phyloP scores from a whole-genome alignment of 2,329 filamentous ascomycete species.

The Biscogniauxia mediterranea region DNA sequence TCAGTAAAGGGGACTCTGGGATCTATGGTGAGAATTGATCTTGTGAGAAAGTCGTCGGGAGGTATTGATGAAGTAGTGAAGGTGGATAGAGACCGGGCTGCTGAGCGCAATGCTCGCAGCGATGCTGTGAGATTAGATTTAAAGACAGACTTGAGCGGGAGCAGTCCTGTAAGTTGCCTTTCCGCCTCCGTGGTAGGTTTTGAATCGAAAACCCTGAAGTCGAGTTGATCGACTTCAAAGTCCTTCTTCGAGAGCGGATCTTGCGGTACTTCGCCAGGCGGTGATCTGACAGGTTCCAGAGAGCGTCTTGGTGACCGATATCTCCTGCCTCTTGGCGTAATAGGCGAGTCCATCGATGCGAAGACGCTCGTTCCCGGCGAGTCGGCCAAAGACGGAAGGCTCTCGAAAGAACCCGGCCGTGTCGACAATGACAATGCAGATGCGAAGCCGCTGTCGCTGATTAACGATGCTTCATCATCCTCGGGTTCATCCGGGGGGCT shows the following conservation, averaged over 20 bases:
- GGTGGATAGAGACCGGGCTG: constrained; percentile 61
- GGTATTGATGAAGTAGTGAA: constrained; percentile 64
- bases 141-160: constrained; percentile 56
- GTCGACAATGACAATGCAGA: constrained; percentile 54
- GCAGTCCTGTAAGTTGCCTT: constrained; percentile 34
- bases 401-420: constrained; percentile 58
- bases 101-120: constrained; percentile 60
- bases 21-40: constrained; percentile 66
- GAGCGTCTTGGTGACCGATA: constrained; percentile 45
- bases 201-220: constrained; percentile 47
- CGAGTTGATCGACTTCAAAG: constrained; percentile 43
- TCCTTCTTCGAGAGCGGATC: constrained; percentile 45
- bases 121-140: constrained; percentile 70
- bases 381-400: constrained; percentile 57
- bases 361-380: constrained; percentile 51
- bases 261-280: constrained; percentile 46
- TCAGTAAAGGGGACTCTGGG: constrained; percentile 66
- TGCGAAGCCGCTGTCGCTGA: constrained; percentile 51
- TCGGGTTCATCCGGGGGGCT: constrained; percentile 58
- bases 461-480: constrained; percentile 44
- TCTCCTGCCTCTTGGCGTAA: constrained; percentile 43
- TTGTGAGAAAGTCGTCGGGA: constrained; percentile 64
- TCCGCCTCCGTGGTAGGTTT: constrained; percentile 28
- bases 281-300: constrained; percentile 55
- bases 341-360: constrained; percentile 50